Conservation (phyloP, 75 land plant species). For the Ceratopteris richardii region DNA sequence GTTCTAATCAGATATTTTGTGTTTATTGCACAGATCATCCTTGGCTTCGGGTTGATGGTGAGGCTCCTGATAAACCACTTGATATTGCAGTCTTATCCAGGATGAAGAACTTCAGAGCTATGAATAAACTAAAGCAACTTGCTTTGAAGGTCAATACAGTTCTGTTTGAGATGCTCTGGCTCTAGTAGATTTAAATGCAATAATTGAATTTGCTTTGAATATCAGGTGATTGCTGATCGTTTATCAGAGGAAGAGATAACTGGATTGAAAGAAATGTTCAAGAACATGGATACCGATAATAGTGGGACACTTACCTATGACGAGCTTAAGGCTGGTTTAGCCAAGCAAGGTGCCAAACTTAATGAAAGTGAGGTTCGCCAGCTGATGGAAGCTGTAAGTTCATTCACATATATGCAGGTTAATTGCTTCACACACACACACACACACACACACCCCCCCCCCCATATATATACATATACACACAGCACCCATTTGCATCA, state of each 20-base stretch:
- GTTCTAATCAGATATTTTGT: too few relatives aligned
- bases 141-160: slow-evolving; percentile 2
- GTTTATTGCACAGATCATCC: slow-evolving; percentile 4
- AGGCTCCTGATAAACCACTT: slow-evolving; percentile 9
- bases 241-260: slow-evolving; percentile 49
- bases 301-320: slow-evolving; percentile 53
- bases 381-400: slow-evolving; percentile 56
- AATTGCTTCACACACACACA: neutral
- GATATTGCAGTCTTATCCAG: slow-evolving; percentile 9
- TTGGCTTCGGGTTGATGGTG: slow-evolving; percentile 10
- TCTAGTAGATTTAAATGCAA: too few relatives aligned
- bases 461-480: too few relatives aligned
- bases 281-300: slow-evolving; percentile 51
- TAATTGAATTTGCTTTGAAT: too few relatives aligned
- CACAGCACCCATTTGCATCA: too few relatives aligned
- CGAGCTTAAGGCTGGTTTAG: slow-evolving; percentile 42
- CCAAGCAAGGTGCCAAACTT: slow-evolving; percentile 46
- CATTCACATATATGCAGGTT: too few relatives aligned
- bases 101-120: slow-evolving; percentile 12
- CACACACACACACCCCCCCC: too few relatives aligned
- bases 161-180: neutral
- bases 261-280: slow-evolving; percentile 57
- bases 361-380: slow-evolving; percentile 40
- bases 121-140: slow-evolving; percentile 14
- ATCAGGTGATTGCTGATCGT: slow-evolving; percentile 49